Base-by-base conservation (phyloP, 2,329 filamentous ascomycete species). In the Xylaria sp. region DNA sequence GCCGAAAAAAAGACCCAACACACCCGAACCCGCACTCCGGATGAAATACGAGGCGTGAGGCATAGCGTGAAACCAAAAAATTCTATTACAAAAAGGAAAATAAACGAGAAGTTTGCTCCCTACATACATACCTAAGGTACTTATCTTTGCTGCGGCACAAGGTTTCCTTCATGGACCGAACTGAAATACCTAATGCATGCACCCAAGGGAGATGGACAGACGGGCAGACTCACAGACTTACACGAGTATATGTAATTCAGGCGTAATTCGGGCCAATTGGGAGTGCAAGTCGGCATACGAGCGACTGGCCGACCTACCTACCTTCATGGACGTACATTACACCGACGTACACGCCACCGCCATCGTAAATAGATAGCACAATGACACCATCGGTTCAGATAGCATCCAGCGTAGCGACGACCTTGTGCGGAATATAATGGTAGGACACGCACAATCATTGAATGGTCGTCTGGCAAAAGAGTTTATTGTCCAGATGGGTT, bases 401-500 rank as follows among this genome's bases (percentile, higher is more conserved):
- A 42, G 11, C 8, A 42, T 9, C 37, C 4, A 30, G 23, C 23
- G 4, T 30, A 4, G 23, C 23, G 23, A 5, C 23, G 23, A 30
- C 23, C 23, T 30, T 30, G 23, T 30, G 23, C 23, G 23, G 23
- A 30, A 30, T 30, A 30, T 30, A 30, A 30, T 30, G 23, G 4
- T 30, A 30, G 23, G 13, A 13, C 37, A 42, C 37, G 37, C 9
- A 42, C 37, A 42, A 3, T n/a, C 13, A 16, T 16, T 34, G 13
- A 56, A 52, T 18, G 4, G 18, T 23, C 46, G 47, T 56, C 52
- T 63, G 51, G 63, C 57, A 59, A 55, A 60, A 77, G 75, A 76
- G 78, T 81, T 81, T 79, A 79, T 77, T 81, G 78, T 81, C 79
- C 79, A 81, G 78, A 79, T 79, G 77, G 78, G 75, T 76, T 75